Base-by-base conservation (phyloP, 2,329 filamentous ascomycete species). In the Cladosporium austrohemisphaericum region DNA sequence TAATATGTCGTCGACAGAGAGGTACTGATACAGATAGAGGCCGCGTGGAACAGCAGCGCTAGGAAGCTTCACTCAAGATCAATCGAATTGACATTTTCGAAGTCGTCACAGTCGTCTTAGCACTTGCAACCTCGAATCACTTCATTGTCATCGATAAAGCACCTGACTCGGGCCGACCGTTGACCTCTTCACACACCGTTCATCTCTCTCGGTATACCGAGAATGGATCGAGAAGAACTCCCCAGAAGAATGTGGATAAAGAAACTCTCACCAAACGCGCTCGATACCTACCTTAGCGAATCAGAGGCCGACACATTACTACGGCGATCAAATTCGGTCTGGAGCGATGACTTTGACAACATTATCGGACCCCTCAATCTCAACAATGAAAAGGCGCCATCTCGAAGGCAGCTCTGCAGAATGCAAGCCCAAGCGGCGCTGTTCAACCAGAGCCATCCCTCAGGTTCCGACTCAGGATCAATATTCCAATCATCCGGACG, bases 311-410 rank as follows among this genome's bases (percentile, higher is more conserved):
- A 16, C 18, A 20, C n/a, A 28, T 13, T 29, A 29, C 25, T 38
- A 4, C 44, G 23, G 18, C 44, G 18, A 16, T 13, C 44, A 31
- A 20, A 25, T 14, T 31, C 32, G 13, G 33, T 47, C 16, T 47
- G 44, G 44, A 47, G 25, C 16, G 44, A 47, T 18, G 44, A 47
- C 16, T 47, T 47, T 26, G 44, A 47, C 33, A 47, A 47, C n/a
- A 28, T 38, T 9, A 29, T 47, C 2, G 44, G 20, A 5, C 26
- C 38, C 1, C 20, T 31, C 26, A 22, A 20, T 4, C n/a, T n/a
- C 10, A 11, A 41, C 11, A 18, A 47, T 8, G n/a, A 22, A 3
- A 13, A 29, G 7, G 13, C 16, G 5, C 23, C 8, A 18, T 45
- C 44, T 9, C 33, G 44, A 14, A 47, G 11, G 18, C 25, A 47